phyloP scores from a whole-genome alignment of 2,329 filamentous ascomycete genomes.

The Dothiorella sarmentorum region DNA sequence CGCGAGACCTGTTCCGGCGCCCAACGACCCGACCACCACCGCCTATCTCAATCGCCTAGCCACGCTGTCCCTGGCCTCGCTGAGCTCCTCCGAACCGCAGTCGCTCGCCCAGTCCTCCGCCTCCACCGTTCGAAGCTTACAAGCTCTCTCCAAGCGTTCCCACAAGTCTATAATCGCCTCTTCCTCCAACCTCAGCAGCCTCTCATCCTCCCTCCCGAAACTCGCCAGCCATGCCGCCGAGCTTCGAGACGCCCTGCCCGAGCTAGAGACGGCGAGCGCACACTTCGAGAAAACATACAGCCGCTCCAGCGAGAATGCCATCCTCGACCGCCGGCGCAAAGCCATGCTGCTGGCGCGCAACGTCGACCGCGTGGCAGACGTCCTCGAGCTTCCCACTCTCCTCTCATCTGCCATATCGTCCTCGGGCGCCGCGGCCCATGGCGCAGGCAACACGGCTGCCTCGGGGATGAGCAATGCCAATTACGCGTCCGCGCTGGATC shows the following conservation, averaged over 20 bases:
- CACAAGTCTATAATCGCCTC: conserved; percentile 82
- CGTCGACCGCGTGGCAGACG: conserved; percentile 82
- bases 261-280: conserved; percentile 73
- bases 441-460: conserved; percentile 39
- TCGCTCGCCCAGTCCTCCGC: conserved; percentile 78
- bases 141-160: conserved; percentile 84
- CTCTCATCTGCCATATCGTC: conserved; percentile 73
- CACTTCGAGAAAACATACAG: conserved; percentile 80
- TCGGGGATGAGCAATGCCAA: conserved; percentile 54
- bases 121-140: conserved; percentile 75
- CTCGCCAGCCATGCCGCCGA: conserved; percentile 64
- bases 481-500: conserved; percentile 84
- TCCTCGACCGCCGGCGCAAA: conserved; percentile 71
- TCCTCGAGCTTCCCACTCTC: conserved; percentile 83
- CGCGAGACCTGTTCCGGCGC: conserved; percentile 39
- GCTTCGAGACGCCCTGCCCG: conserved; percentile 70
- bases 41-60: conserved; percentile 76
- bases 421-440: conserved; percentile 38
- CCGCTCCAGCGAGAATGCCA: conserved; percentile 60
- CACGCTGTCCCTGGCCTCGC: conserved; percentile 68
- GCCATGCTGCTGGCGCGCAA: conserved; percentile 81
- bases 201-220: conserved; percentile 67
- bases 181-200: conserved; percentile 69
- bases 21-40: conserved; percentile 53
- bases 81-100: conserved; percentile 73